Percentiles rank a stretch among this genome's conserved stretches.
phyloP scores from a whole-genome alignment of 2,329 filamentous ascomycete genomes.

The Cylindrodendrum hubeiense region DNA sequence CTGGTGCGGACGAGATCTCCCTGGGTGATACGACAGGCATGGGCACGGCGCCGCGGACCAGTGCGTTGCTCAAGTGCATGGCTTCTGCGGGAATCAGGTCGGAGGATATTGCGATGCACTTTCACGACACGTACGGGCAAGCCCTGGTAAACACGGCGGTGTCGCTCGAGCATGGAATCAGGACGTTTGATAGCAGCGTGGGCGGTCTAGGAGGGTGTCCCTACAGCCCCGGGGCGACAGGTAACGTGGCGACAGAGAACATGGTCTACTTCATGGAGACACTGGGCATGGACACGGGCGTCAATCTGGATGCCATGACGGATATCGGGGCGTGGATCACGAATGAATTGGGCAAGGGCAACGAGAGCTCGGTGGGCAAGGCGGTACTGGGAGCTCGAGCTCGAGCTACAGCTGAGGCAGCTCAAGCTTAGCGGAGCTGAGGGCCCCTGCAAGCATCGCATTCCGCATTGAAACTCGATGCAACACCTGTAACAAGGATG shows the following conservation, averaged over 20 bases:
- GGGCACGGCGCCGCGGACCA: slow-evolving; percentile 81
- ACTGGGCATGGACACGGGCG: slow-evolving; percentile 79
- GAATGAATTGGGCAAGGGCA: slow-evolving; percentile 69
- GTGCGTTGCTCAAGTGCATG: slow-evolving; percentile 73
- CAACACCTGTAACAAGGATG: neutral
- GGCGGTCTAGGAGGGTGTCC: slow-evolving; percentile 87
- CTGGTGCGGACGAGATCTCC: slow-evolving; percentile 91
- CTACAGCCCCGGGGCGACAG: slow-evolving; percentile 86
- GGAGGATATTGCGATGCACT: slow-evolving; percentile 83
- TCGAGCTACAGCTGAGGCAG: slow-evolving; percentile 42
- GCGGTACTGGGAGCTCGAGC: slow-evolving; percentile 68
- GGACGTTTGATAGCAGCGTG: slow-evolving; percentile 84
- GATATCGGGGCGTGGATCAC: slow-evolving; percentile 82
- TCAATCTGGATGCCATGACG: slow-evolving; percentile 75
- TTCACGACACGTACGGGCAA: slow-evolving; percentile 90
- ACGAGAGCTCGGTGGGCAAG: slow-evolving; percentile 76
- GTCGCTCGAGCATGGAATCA: slow-evolving; percentile 80
- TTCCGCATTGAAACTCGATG: neutral
- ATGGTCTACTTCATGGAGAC: slow-evolving; percentile 83
- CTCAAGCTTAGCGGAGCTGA: slow-evolving; percentile 28
- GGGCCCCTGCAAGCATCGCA: neutral
- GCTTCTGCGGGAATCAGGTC: slow-evolving; percentile 75
- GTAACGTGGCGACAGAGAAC: slow-evolving; percentile 89
- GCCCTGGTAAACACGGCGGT: slow-evolving; percentile 86
- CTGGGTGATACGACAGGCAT: slow-evolving; percentile 93